Evolutionary conservation across 192 early-diverging fungal species (phyloP).

Genomic region (Hyaloraphidium curvatum): DNA sequence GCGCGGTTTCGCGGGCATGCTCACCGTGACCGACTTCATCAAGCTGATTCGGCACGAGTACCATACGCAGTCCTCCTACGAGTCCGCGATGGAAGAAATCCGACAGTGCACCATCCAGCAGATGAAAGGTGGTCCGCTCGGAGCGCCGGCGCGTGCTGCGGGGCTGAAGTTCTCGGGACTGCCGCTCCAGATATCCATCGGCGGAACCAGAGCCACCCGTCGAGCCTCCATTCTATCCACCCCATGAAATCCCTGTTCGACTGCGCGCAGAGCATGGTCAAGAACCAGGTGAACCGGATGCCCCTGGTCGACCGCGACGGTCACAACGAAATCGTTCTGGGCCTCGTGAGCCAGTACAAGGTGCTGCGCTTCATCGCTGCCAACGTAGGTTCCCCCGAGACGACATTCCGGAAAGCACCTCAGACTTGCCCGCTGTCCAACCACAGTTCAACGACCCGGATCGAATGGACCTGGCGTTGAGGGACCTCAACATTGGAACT

Average conservation of each 20-base stretch:
- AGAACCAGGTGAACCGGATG: not conserved
- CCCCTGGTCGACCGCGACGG: not conserved
- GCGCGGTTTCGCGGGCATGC: not conserved
- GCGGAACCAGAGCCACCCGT: not conserved
- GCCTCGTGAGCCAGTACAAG: not conserved
- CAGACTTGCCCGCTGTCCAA: not conserved
- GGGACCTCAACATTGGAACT: not conserved
- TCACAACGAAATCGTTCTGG: not conserved
- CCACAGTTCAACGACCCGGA: not conserved
- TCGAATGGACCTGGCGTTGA: not conserved
- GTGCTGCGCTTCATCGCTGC: not conserved
- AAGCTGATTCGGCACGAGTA: not conserved
- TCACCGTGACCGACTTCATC: not conserved
- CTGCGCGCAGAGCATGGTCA: not conserved
- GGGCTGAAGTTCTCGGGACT: too few species aligned
- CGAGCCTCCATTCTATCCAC: not conserved
- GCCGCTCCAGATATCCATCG: not conserved
- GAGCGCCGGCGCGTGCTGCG: too few species aligned
- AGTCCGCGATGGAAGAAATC: not conserved
- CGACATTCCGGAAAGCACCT: not conserved
- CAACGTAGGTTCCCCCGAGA: not conserved
- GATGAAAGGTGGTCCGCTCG: not conserved
- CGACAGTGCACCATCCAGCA: not conserved
- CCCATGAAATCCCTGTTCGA: not conserved
- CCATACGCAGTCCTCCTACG: not conserved